Conservation (phyloP, 768 basidiomycete genomes). For the Mycena filopes region DNA sequence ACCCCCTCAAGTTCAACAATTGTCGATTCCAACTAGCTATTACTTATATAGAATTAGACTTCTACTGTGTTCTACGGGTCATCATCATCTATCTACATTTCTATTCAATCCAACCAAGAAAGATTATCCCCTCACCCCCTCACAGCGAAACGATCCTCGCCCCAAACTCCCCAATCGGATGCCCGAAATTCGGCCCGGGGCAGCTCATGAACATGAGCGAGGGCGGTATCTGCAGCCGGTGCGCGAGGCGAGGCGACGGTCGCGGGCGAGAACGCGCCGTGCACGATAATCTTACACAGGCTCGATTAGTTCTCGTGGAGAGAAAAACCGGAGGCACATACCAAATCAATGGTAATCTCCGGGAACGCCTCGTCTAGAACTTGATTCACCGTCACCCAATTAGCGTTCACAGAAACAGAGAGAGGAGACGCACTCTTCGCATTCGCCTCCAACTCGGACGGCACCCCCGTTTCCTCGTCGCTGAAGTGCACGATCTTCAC, state of each 20-base stretch:
- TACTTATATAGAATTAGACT: too few relatives aligned
- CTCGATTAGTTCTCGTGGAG: not conserved
- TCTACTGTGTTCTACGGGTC: too few relatives aligned
- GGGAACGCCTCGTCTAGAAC: constrained; percentile 64
- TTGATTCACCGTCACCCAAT: constrained; percentile 13
- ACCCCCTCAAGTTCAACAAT: too few relatives aligned
- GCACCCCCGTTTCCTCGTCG: constrained; percentile 58
- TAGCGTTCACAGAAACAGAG: not conserved
- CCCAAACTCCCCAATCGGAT: constrained; percentile 60
- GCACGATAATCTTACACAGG: constrained; percentile 55
- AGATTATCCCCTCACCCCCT: too few relatives aligned
- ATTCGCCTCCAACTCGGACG: constrained; percentile 80
- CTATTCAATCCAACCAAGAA: too few relatives aligned
- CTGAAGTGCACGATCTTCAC: constrained; percentile 77
- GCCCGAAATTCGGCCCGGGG: constrained; percentile 57
- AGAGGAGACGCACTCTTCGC: constrained; percentile 59
- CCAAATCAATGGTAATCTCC: constrained; percentile 70
- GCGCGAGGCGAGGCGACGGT: constrained; percentile 61
- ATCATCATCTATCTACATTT: too few relatives aligned
- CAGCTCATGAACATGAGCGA: constrained; percentile 74
- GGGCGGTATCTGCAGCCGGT: constrained; percentile 58
- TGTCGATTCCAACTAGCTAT: too few relatives aligned
- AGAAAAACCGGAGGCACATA: constrained; percentile 36
- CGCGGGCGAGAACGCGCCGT: constrained; percentile 54
- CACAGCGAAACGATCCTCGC: constrained; percentile 60